phyloP scores from a whole-genome alignment of 768 basidiomycete genomes.

The Amanita pseudoporphyria region DNA sequence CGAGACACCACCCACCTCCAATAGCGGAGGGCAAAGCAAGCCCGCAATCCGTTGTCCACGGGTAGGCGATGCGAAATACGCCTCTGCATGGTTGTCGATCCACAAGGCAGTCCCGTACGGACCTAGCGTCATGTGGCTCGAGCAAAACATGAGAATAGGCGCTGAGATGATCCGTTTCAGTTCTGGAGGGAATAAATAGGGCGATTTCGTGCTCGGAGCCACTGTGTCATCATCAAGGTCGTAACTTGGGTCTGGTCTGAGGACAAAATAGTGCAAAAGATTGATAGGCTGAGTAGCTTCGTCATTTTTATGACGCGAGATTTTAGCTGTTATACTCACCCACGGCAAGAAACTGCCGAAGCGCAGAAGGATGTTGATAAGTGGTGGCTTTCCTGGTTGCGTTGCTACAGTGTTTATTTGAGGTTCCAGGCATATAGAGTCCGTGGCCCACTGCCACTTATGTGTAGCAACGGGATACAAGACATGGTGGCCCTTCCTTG shows the following conservation, averaged over 20 bases:
- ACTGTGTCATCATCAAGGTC: slow-evolving; percentile 9
- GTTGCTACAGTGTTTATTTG: slow-evolving; percentile 19
- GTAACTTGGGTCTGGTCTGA: slow-evolving; percentile 36
- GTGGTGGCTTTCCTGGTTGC: slow-evolving; percentile 13
- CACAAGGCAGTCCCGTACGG: slow-evolving; percentile 54
- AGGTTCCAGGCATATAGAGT: slow-evolving; percentile 33
- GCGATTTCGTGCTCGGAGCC: slow-evolving; percentile 28
- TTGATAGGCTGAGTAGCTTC: slow-evolving; percentile 41
- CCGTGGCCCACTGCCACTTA: slow-evolving; percentile 49
- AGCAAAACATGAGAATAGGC: slow-evolving; percentile 48
- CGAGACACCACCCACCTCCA: slow-evolving; percentile 11
- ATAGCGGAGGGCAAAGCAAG: slow-evolving; percentile 11
- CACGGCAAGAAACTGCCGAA: slow-evolving; percentile 54
- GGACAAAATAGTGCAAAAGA: slow-evolving; percentile 50
- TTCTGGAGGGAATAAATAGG: slow-evolving; percentile 32
- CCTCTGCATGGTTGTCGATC: slow-evolving; percentile 55
- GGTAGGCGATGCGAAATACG: slow-evolving; percentile 29
- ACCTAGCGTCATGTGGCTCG: slow-evolving; percentile 45
- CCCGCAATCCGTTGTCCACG: slow-evolving; percentile 55
- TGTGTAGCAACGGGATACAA: slow-evolving; percentile 36
- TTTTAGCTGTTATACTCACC: slow-evolving; percentile 17
- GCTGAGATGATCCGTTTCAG: slow-evolving; percentile 34
- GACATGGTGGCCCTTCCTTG: slow-evolving; percentile 12
- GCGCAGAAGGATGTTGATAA: slow-evolving; percentile 46
- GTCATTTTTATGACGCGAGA: neutral